Conservation (phyloP, 2,329 filamentous ascomycete genomes). For the Claviceps spartinae region DNA sequence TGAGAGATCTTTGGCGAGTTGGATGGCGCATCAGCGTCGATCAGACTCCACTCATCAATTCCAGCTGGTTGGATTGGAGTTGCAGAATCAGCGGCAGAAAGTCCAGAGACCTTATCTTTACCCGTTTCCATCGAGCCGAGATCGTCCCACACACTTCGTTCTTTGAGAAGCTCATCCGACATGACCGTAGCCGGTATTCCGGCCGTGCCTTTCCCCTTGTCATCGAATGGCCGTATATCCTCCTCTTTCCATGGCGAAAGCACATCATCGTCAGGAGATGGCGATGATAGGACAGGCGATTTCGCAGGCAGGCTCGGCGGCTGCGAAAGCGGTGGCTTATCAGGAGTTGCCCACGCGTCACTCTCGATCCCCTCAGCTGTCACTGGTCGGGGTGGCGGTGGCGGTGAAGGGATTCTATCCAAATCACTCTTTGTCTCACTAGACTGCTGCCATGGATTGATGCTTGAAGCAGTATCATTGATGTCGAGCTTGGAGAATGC, state of each 20-base stretch:
- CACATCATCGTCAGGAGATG: slow-evolving; percentile 23
- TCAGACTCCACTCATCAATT: slow-evolving; percentile 37
- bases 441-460: slow-evolving; percentile 21
- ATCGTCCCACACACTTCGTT: slow-evolving; percentile 38
- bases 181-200: slow-evolving; percentile 13
- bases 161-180: slow-evolving; percentile 22
- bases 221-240: slow-evolving; percentile 8
- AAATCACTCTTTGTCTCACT: slow-evolving; percentile 12
- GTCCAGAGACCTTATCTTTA: slow-evolving; percentile 23
- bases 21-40: slow-evolving; percentile 28
- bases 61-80: slow-evolving; percentile 7
- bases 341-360: slow-evolving; percentile 13
- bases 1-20: slow-evolving; percentile 6
- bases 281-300: slow-evolving; percentile 22
- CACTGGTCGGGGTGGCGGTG: slow-evolving; percentile 8
- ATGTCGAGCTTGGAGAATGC: slow-evolving; percentile 29
- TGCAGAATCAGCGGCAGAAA: slow-evolving; percentile 6
- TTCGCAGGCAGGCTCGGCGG: slow-evolving; percentile 9
- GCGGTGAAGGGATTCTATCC: slow-evolving; percentile 3
- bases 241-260: slow-evolving; percentile 28
- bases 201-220: slow-evolving; percentile 15
- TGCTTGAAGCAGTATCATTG: slow-evolving; percentile 25
- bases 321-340: slow-evolving; percentile 17
- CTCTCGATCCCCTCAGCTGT: slow-evolving; percentile 15
- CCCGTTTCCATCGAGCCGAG: slow-evolving; percentile 26